Evolutionary conservation across 345 rosid genomes (phyloP).

Genomic region (Ceriops zippeliana): DNA sequence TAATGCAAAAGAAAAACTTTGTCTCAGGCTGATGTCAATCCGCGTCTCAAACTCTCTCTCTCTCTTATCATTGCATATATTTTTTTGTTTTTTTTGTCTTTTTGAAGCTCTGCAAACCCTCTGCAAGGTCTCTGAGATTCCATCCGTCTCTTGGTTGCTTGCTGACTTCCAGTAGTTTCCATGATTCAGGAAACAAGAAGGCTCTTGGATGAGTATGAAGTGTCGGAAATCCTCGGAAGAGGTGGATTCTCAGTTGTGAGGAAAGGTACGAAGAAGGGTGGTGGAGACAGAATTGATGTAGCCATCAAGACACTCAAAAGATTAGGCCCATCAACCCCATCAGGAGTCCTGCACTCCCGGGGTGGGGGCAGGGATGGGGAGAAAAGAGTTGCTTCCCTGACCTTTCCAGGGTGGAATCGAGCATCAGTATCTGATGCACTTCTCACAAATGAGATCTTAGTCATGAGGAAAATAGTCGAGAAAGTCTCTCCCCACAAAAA

Average conservation of each 20-base stretch:
- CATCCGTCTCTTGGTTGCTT: neutral
- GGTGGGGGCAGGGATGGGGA: neutral
- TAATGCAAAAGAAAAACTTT: constrained; percentile 6
- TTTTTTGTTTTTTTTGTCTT: neutral
- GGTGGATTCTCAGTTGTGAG: constrained; percentile 74
- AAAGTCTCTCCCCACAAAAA: constrained; percentile 60
- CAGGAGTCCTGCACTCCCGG: constrained; percentile 4
- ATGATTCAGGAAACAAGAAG: constrained; percentile 52
- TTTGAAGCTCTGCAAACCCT: neutral
- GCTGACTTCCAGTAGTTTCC: neutral
- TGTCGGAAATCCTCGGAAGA: constrained; percentile 44
- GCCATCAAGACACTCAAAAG: constrained; percentile 62
- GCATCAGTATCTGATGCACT: constrained; percentile 54
- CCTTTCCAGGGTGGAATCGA: constrained; percentile 42
- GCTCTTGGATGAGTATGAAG: constrained; percentile 50
- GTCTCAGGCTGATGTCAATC: constrained; percentile 28
- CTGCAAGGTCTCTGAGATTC: neutral
- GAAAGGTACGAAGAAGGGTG: constrained; percentile 37
- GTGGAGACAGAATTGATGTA: constrained; percentile 27
- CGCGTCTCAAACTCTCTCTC: constrained; percentile 18
- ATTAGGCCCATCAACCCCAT: constrained; percentile 21
- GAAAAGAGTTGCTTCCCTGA: constrained; percentile 23
- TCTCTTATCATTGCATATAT: constrained; percentile 15
- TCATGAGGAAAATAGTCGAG: constrained; percentile 61
- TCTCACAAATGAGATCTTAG: constrained; percentile 58